A percentile compares a stretch with the other conserved stretches of the same genome.
Evolutionary conservation across 1,284 basidiomycete species (phyloP).

Genomic region (Neonothopanus nambi): DNA sequence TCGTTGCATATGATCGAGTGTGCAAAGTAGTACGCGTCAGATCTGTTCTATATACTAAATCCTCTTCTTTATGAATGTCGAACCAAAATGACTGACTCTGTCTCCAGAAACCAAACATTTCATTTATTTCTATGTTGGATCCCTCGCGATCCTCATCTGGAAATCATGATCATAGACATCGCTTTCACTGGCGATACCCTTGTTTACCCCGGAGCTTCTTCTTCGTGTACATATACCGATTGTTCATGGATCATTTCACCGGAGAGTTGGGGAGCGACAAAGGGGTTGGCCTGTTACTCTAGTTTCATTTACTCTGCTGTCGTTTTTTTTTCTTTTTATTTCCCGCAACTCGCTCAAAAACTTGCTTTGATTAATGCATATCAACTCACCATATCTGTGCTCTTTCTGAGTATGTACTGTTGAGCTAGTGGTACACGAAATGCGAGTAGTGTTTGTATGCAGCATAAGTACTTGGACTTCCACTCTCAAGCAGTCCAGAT

Average conservation of each 20-base stretch:
- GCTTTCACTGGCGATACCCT: background rate
- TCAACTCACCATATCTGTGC: too few species aligned
- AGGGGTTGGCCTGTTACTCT: background rate
- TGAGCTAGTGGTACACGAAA: conserved; percentile 10
- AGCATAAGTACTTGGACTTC: background rate
- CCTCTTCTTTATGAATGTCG: conserved; percentile 2
- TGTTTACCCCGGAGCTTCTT: too few species aligned
- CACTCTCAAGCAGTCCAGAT: conserved; percentile 7
- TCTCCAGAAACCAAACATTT: conserved; percentile 90
- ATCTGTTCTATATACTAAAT: conserved; percentile 13
- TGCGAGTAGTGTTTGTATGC: too few species aligned
- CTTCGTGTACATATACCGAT: too few species aligned
- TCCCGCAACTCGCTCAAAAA: conserved; percentile 6
- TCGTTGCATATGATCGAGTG: conserved; percentile 15
- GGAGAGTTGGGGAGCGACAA: background rate
- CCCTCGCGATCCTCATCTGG: conserved; percentile 91
- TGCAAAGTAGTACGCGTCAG: conserved; percentile 9
- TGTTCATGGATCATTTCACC: background rate
- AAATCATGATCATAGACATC: conserved; percentile 63
- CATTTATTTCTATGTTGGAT: conserved; percentile 94
- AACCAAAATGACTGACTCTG: background rate
- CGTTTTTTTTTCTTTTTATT: conserved; percentile 2
- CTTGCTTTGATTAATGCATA: conserved; percentile 10
- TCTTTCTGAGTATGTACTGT: too few species aligned
- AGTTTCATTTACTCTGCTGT: conserved; percentile 10